Percentiles rank a stretch among this genome's conserved stretches.
phyloP scores from a whole-genome alignment of 2,329 filamentous ascomycete genomes.

The Clonostachys rhizophaga region DNA sequence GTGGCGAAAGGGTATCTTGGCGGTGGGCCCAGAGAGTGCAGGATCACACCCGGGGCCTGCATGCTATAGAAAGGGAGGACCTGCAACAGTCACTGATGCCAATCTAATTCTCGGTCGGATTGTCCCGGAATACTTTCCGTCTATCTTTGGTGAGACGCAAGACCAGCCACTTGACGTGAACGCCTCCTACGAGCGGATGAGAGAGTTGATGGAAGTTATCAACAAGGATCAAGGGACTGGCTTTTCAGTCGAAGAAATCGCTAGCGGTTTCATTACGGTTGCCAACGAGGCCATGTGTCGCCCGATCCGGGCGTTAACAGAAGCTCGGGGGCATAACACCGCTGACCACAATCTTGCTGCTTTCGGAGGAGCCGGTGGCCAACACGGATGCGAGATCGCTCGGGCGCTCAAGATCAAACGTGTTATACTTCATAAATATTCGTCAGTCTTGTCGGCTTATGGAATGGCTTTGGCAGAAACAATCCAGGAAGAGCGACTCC shows the following conservation, averaged over 20 bases:
- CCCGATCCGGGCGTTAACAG: constrained; percentile 25
- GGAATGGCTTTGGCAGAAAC: constrained; percentile 39
- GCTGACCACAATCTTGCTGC: constrained; percentile 25
- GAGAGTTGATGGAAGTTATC: constrained; percentile 32
- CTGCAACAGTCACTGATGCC: constrained; percentile 67
- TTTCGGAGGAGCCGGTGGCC: constrained; percentile 32
- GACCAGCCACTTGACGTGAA: constrained; percentile 43
- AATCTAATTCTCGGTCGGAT: constrained; percentile 61
- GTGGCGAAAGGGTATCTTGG: constrained; percentile 68
- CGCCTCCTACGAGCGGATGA: constrained; percentile 28
- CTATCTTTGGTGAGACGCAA: constrained; percentile 67
- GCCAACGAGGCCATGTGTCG: constrained; percentile 27
- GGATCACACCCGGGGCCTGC: constrained; percentile 68
- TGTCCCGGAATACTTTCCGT: constrained; percentile 57
- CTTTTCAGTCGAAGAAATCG: constrained; percentile 26
- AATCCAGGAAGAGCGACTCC: constrained; percentile 31
- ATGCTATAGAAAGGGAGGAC: constrained; percentile 66
- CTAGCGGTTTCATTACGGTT: constrained; percentile 26
- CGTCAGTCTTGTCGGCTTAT: constrained; percentile 38
- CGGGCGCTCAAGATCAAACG: constrained; percentile 32
- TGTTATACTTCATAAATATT: constrained; percentile 37
- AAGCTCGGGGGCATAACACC: constrained; percentile 25
- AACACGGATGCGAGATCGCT: constrained; percentile 37
- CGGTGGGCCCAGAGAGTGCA: constrained; percentile 68
- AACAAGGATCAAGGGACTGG: constrained; percentile 25